phyloP scores from a whole-genome alignment of 2,329 filamentous ascomycete species.

The Fusarium torreyae region DNA sequence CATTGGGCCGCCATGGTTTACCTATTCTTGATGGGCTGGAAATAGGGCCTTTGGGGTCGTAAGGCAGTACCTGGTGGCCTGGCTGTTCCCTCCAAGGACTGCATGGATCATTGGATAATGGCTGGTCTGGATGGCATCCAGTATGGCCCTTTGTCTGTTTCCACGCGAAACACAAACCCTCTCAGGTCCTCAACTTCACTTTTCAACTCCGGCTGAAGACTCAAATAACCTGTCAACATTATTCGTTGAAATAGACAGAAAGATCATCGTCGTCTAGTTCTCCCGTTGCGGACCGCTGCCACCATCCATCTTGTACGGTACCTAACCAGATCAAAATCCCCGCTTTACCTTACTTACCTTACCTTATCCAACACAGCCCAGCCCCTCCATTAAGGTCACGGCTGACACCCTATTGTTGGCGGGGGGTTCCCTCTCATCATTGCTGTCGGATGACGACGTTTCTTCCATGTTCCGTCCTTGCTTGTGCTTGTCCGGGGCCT shows the following conservation, averaged over 20 bases:
- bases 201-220: neutral
- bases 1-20: constrained; percentile 49
- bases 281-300: constrained; percentile 48
- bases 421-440: constrained; percentile 48
- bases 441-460: constrained; percentile 52
- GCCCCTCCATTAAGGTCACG: constrained; percentile 50
- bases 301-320: constrained; percentile 30
- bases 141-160: constrained; percentile 20
- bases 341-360: constrained; percentile 35
- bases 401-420: constrained; percentile 49
- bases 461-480: constrained; percentile 45
- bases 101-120: constrained; percentile 24
- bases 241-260: constrained; percentile 13
- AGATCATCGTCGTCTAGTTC: constrained; percentile 39
- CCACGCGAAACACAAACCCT: constrained; percentile 7
- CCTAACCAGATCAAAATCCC: constrained; percentile 29
- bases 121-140: constrained; percentile 10
- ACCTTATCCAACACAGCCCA: constrained; percentile 28
- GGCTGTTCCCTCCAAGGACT: constrained; percentile 18
- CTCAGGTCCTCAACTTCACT: constrained; percentile 1
- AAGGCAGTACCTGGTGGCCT: constrained; percentile 21
- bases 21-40: constrained; percentile 33
- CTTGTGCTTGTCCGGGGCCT: constrained; percentile 37
- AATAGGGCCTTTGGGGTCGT: constrained; percentile 30
- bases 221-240: constrained; percentile 15